Evolutionary conservation across 768 basidiomycete species (phyloP), one percentile per base, ranked within the genome.

Genomic region (Lactifluus piperatus): DNA sequence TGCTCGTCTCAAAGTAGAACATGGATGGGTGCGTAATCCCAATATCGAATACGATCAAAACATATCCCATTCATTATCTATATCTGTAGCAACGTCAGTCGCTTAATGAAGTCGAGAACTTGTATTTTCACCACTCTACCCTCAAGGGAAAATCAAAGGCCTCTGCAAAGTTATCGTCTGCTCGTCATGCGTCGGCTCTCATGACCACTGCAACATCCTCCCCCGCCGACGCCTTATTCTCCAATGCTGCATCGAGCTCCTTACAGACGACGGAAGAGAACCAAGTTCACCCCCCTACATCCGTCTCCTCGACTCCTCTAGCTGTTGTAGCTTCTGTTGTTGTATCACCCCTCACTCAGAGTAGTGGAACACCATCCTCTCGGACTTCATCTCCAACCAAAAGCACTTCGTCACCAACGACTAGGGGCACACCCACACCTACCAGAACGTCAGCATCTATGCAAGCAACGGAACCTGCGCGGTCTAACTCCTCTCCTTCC

Each of bases 51-150:
- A 18, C 18, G n/a, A 55, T 54, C 46, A 13, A 29, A 32, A 10
- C n/a, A 16, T 13, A 13, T n/a, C 46, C 60, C 27, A 58, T 24
- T 50, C 27, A 36, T 47, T 18, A 41, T 39, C 16, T 58, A 56
- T 46, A 43, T 57, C 54, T 36, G 49, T 66, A 87, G 85, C 84
- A 86, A 82, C 81, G 82, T 56, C 87, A 88, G 69, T 87, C 78
- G 56, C 71, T 88, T 44, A 86, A 86, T 65, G 86, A 88, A 71
- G 86, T 88, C 14, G 86, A 88, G 69, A 88, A 88, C 64, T 75
- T 88, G 26, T 88, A 88, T 72, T 88, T 88, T 65, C 84, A 81
- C 54, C 83, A 84, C 65, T 84, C 85, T 0, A 79, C 84, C 52
- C 71, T 75, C 27, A 76, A 54, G 44, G 62, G 59, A 39, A 54